Percentiles rank a stretch among this genome's conserved stretches.
Conservation (phyloP, 257 asterid genomes). For the Capsicum baccatum region DNA sequence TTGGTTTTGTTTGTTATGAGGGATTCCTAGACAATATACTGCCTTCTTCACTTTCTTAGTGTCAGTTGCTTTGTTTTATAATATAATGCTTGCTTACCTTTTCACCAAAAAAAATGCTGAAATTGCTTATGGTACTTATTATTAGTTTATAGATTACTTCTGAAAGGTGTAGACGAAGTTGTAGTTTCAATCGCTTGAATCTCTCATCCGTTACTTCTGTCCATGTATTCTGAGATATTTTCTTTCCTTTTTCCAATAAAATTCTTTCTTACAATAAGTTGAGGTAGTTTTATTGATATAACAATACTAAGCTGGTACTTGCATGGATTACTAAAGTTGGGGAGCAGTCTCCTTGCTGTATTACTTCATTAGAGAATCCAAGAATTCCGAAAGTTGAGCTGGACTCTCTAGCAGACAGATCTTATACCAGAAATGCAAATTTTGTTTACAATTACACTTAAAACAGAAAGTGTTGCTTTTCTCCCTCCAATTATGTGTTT, state of each 20-base stretch:
- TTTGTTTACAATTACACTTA: neutral
- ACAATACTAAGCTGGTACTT: neutral
- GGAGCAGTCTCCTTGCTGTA: slow-evolving; percentile 4
- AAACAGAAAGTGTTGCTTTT: slow-evolving; percentile 15
- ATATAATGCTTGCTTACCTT: neutral
- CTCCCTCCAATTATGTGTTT: neutral
- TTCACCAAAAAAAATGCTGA: slow-evolving; percentile 8
- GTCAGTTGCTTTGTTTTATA: neutral
- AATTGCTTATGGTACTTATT: neutral
- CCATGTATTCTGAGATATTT: slow-evolving; percentile 6
- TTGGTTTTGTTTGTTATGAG: no score
- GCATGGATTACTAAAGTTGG: neutral
- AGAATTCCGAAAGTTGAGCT: slow-evolving; percentile 8
- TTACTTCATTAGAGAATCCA: slow-evolving; percentile 3
- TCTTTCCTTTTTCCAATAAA: neutral
- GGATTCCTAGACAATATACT: no score
- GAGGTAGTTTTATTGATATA: neutral
- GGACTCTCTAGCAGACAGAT: slow-evolving; percentile 3
- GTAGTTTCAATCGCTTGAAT: neutral
- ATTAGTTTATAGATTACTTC: neutral
- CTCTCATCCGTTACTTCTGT: slow-evolving; percentile 27
- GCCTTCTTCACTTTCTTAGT: neutral
- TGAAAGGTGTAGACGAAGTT: slow-evolving; percentile 11
- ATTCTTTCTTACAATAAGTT: neutral
- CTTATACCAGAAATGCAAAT: slow-evolving; percentile 3